phyloP scores from a whole-genome alignment of 2,329 filamentous ascomycete genomes.

The Ceratocystis huliohia region DNA sequence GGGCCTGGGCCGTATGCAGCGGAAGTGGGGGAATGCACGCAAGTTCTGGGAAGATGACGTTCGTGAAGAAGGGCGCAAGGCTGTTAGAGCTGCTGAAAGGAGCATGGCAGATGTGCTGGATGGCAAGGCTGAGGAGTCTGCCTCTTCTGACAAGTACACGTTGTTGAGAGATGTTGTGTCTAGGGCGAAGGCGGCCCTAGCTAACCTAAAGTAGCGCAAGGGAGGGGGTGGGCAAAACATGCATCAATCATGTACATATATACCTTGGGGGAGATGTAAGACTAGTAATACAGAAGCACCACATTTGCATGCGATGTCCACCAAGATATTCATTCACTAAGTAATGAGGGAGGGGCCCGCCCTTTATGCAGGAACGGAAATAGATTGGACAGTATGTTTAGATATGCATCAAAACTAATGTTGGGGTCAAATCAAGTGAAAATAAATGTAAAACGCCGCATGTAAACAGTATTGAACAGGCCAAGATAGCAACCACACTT shows the following conservation, averaged over 20 bases:
- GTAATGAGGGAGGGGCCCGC: background rate
- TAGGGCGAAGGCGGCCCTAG: conserved; percentile 39
- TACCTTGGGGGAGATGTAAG: conserved; percentile 6
- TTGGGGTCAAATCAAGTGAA: conserved; percentile 7
- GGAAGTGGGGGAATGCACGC: conserved; percentile 48
- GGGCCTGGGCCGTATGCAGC: conserved; percentile 47
- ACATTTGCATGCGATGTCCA: background rate
- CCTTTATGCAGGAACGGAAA: background rate
- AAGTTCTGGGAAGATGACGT: conserved; percentile 53
- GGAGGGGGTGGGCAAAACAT: background rate
- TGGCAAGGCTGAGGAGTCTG: conserved; percentile 23
- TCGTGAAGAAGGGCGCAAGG: conserved; percentile 53
- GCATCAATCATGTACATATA: conserved; percentile 10
- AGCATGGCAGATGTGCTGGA: conserved; percentile 39
- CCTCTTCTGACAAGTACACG: background rate
- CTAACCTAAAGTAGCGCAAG: background rate
- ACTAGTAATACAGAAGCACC: background rate
- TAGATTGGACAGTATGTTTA: background rate
- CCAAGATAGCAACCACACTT: conserved; percentile 7
- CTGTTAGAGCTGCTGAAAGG: conserved; percentile 43
- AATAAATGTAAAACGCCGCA: conserved; percentile 14
- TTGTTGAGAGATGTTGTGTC: conserved; percentile 29
- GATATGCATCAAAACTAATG: background rate
- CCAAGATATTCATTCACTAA: background rate
- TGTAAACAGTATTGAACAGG: conserved; percentile 10